Base-by-base conservation (phyloP, 805 yeast species). In the Ogataea glucozyma region DNA sequence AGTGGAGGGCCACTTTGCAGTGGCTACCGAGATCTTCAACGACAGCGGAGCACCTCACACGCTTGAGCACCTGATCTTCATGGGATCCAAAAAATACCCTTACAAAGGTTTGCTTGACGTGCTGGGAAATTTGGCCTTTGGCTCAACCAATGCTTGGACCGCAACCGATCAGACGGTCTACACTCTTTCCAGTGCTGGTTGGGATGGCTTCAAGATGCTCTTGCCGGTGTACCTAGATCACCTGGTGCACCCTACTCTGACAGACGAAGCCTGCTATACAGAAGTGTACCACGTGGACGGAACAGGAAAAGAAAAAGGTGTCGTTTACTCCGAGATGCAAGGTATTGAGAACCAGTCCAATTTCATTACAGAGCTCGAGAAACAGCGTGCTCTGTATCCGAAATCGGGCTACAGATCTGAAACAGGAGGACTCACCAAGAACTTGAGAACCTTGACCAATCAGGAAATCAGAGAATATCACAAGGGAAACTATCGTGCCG, bases 211-310 rank as follows among this genome's bases (percentile, higher is more conserved):
- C 66, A 78, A 77, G 37, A 75, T 81, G 47, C 67, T 93, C 21
- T 73, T 93, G 22, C 98, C 99, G 0, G 83, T 89, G 3, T 93
- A 91, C 61, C 65, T 93, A 51, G 98, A 93, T 60, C 98, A 93
- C 60, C 65, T 93, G 18, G 62, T 89, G 34, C 64, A 81, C 53
- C 97, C 99, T 2, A 87, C 95, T 0, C 67, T 93, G 40, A 84
- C 96, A 1, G 95, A 89, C 58, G 87, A 81, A 40, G 96, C 96
- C 0, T 93, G 96, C 56, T 69, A 83, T 40, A 93, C 99, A 1
- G 99, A 93, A 61, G 98, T 93, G 7, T 88, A 88, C 61, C 98
- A 93, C 61, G 78, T 93, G 34, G 98, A 93, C 61, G 96, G 95
- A 2, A 75, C 79, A 7, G 96, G 86, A 23, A 80, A 84, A 51